A percentile compares a stretch with the other conserved stretches of the same genome.
Conservation (phyloP, 202 grass and related monocot genomes). For the Zoysia matrella region DNA sequence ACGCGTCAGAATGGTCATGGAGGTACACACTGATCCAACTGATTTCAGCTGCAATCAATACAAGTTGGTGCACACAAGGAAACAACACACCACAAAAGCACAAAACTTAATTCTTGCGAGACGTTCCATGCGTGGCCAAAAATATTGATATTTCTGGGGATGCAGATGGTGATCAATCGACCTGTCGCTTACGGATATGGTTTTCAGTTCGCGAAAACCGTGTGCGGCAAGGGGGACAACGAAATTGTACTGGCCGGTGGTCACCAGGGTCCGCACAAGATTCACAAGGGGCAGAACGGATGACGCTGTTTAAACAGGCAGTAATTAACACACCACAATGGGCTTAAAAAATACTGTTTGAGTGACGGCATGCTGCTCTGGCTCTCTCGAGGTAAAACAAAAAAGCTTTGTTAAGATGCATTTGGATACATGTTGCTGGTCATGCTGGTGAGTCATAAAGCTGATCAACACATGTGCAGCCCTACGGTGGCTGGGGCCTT, state of each 20-base stretch:
- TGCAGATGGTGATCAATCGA: not conserved
- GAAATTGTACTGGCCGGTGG: conserved; percentile 18
- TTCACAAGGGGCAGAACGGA: not conserved
- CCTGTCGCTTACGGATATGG: conserved; percentile 3
- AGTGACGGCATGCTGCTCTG: conserved; percentile 6
- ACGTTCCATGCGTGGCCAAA: not conserved
- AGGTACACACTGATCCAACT: conserved; percentile 27
- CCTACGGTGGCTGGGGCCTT: conserved; percentile 17
- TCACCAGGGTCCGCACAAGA: too few species aligned
- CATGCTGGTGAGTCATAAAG: conserved; percentile 43
- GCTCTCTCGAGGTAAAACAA: not conserved
- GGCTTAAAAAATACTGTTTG: not conserved
- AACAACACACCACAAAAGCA: not conserved
- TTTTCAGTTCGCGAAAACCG: conserved; percentile 27
- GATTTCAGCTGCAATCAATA: conserved; percentile 1
- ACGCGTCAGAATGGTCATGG: not conserved
- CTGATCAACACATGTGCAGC: conserved; percentile 39
- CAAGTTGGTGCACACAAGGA: not conserved
- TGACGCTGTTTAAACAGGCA: conserved; percentile 2
- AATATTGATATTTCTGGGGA: not conserved
- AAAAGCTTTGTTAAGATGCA: not conserved
- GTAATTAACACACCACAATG: conserved; percentile 4
- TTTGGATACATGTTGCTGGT: not conserved
- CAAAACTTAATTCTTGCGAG: not conserved
- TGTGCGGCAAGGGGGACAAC: conserved; percentile 29